Base-by-base conservation (phyloP, 257 asterid species). In the Handroanthus guayacan region DNA sequence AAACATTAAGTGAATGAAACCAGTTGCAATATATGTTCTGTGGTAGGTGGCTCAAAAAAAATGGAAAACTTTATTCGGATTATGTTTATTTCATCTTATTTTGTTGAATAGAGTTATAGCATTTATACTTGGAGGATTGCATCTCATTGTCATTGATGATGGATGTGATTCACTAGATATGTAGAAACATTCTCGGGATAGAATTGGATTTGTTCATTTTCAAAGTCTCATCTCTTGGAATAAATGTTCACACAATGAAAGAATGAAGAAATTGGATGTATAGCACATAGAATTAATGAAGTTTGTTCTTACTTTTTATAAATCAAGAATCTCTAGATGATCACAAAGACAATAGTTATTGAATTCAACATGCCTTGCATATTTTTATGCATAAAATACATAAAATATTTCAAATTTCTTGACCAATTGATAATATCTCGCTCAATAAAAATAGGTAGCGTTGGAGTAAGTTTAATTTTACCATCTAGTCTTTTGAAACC, bases 121-220 rank as follows among this genome's bases (percentile, higher is more conserved):
- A 66, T 58, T 71, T 72, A 72, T 82, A 45, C 57, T 60, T 36
- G 8, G 44, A 25, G 54, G 66, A 38, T 44, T 79, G 55, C 66
- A 75, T 69, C 61, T 64, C 16, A 34, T 65, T 8, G 55, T 64
- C 75, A 76, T 64, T 44, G 57, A 80, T 37, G 51, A 68, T 43
- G 70, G 36, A 20, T 48, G 45, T 41, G 74, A 78, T 75, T 75
- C 71, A 45, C 2, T 67, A 18, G 72, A 82, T 79, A 41, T 78
- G 68, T 17, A 12, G 70, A 54, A 72, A 67, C 31, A 43, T 66
- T 63, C 13, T 38, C 11, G 72, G 38, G 80, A 69, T 82, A 82
- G 62, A 51, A 79, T 75, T 34, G 66, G 45, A 82, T 79, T 75
- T 75, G 70, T 71, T 71, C 69, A 50, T 52, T 78, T 47, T 31